Conservation (phyloP, 441 rosid genomes). For the Syzygium syzygioides region DNA sequence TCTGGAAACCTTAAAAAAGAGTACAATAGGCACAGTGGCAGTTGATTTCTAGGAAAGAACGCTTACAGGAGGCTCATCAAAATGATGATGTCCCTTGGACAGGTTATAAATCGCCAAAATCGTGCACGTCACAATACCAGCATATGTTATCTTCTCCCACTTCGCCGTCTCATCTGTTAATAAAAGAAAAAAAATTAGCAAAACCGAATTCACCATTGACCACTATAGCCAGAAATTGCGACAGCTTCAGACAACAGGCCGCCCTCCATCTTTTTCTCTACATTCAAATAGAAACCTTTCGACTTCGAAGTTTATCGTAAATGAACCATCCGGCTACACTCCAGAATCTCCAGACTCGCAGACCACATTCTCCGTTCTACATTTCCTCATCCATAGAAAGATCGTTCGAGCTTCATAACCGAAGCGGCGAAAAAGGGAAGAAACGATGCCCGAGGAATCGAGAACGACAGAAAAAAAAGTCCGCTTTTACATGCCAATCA, state of each 20-base stretch:
- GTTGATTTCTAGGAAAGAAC: not conserved
- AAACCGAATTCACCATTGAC: not conserved
- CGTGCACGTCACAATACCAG: conserved; percentile 66
- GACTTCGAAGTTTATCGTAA: not conserved
- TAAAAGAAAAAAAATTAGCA: not conserved
- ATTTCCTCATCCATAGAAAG: not conserved
- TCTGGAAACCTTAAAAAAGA: not conserved
- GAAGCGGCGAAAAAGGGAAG: not conserved
- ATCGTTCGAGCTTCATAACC: not conserved
- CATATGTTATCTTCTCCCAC: conserved; percentile 87
- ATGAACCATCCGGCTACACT: not conserved
- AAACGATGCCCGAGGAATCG: not conserved
- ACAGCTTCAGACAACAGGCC: not conserved
- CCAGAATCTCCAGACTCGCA: not conserved
- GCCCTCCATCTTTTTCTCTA: not conserved
- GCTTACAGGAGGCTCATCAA: conserved; percentile 82
- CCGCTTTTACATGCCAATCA: not conserved
- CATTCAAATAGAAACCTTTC: not conserved
- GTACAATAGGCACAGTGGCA: not conserved
- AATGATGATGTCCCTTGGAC: conserved; percentile 78
- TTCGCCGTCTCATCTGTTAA: conserved; percentile 62
- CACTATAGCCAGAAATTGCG: not conserved
- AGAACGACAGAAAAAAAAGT: not conserved
- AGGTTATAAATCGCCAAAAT: conserved; percentile 38
- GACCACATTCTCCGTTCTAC: not conserved